These are phyloP conservation scores for Trichosanthes cucumerina DNA, from an alignment of 306 rosid genomes.

Conservation along the genomic window DNA sequence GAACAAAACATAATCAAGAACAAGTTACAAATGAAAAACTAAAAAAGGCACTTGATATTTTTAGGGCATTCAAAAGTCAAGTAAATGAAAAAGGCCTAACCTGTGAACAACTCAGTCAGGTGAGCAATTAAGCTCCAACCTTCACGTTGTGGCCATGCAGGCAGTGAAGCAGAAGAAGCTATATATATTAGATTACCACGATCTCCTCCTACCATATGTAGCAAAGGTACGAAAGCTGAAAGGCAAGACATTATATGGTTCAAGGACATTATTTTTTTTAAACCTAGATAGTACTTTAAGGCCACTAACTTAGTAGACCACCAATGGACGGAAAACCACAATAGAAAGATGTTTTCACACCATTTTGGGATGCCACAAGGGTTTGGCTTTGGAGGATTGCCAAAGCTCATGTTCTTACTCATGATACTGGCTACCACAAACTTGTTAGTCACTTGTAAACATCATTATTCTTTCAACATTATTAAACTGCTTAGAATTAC, in stretches of 20 bases:
- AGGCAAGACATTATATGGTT: constrained; percentile 68
- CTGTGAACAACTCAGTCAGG: too few relatives aligned
- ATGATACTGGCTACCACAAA: constrained; percentile 70
- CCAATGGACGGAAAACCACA: constrained; percentile 49
- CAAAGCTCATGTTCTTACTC: constrained; percentile 73
- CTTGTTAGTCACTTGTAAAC: constrained; percentile 70
- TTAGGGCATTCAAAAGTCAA: too few relatives aligned
- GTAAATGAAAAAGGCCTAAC: too few relatives aligned
- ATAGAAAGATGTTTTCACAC: constrained; percentile 52
- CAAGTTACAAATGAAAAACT: too few relatives aligned
- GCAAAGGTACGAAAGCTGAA: constrained; percentile 34
- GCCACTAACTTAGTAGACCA: constrained; percentile 60
- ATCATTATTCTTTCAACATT: neutral
- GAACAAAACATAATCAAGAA: too few relatives aligned
- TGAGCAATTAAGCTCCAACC: too few relatives aligned
- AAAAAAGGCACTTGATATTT: too few relatives aligned
- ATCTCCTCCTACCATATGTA: constrained; percentile 51
- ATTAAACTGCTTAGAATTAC: neutral
- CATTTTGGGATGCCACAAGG: constrained; percentile 46
- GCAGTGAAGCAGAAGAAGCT: constrained; percentile 19
- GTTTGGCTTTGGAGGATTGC: constrained; percentile 92
- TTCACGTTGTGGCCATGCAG: neutral
- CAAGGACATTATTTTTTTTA: constrained; percentile 57
- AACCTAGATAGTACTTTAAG: constrained; percentile 38
- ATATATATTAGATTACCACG: constrained; percentile 70